Evolutionary conservation across 140 eudicot species (phyloP).

Genomic region (Bidens hawaiensis): DNA sequence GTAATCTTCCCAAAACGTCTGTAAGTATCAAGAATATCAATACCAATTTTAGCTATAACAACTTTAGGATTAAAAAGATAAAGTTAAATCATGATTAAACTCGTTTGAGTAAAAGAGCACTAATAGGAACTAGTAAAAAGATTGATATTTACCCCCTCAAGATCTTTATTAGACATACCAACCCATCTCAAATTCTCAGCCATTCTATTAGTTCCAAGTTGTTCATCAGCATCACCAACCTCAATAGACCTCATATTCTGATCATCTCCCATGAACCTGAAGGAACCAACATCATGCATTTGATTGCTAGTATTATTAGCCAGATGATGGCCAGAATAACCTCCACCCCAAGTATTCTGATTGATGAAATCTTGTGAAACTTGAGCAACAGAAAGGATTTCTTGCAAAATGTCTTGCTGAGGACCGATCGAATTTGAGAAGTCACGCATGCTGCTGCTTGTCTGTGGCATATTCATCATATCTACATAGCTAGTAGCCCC

Average conservation of each 20-base stretch:
- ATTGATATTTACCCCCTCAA: slow-evolving; percentile 41
- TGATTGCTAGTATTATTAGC: slow-evolving; percentile 34
- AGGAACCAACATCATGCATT: slow-evolving; percentile 35
- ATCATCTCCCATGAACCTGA: slow-evolving; percentile 41
- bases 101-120: neutral
- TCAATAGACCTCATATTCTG: slow-evolving; percentile 37
- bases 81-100: neutral
- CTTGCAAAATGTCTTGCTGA: slow-evolving; percentile 63
- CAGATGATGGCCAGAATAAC: slow-evolving; percentile 29
- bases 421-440: slow-evolving; percentile 30
- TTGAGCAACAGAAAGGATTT: slow-evolving; percentile 87
- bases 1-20: slow-evolving; percentile 60
- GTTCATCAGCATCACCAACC: slow-evolving; percentile 45
- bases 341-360: slow-evolving; percentile 66
- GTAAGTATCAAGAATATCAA: slow-evolving; percentile 8
- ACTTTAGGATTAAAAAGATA: neutral
- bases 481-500: slow-evolving; percentile 35
- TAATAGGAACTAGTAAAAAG: neutral
- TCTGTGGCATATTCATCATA: slow-evolving; percentile 44
- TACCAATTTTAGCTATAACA: neutral
- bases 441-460: slow-evolving; percentile 35
- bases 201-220: slow-evolving; percentile 33
- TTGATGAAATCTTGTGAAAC: slow-evolving; percentile 63
- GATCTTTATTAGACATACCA: slow-evolving; percentile 70
- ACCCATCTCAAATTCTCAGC: slow-evolving; percentile 74